A percentile compares a stretch with the other conserved stretches of the same genome.
Conservation (phyloP, 495 filamentous ascomycete species). For the Poronia punctata region DNA sequence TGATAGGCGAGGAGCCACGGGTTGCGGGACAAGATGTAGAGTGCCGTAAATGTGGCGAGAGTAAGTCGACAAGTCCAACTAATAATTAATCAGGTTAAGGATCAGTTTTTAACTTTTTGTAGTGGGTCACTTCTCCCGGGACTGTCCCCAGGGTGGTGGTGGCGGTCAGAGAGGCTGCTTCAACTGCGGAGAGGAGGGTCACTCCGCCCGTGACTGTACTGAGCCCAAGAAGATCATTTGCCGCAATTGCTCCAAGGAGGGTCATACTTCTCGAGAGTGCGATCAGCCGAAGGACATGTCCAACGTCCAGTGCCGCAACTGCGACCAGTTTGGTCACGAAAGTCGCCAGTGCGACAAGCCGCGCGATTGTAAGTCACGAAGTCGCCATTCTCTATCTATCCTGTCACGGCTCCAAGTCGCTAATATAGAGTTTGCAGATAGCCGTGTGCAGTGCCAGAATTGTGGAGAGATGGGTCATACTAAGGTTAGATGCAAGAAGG, state of each 20-base stretch:
- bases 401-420: not conserved
- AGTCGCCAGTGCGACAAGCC: constrained; percentile 70
- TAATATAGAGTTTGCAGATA: constrained; percentile 33
- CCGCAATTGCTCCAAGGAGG: constrained; percentile 61
- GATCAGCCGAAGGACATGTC: constrained; percentile 62
- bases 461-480: constrained; percentile 74
- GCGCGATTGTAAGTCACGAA: constrained; percentile 52
- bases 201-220: constrained; percentile 36
- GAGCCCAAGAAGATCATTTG: constrained; percentile 48
- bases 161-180: constrained; percentile 47
- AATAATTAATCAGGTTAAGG: not conserved
- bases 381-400: not conserved
- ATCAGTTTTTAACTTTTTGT: constrained; percentile 12
- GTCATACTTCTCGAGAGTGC: constrained; percentile 48
- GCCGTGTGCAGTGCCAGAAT: constrained; percentile 66
- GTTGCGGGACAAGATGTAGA: constrained; percentile 62
- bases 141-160: constrained; percentile 59
- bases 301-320: constrained; percentile 64
- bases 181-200: constrained; percentile 50
- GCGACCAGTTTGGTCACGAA: constrained; percentile 63
- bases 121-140: constrained; percentile 79
- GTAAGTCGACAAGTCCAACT: constrained; percentile 38
- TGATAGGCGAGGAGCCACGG: constrained; percentile 50
- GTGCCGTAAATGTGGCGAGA: constrained; percentile 69
- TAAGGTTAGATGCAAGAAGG: constrained; percentile 51